phyloP scores from a whole-genome alignment of 179 eudicot genomes.

The Camellia oleifera region DNA sequence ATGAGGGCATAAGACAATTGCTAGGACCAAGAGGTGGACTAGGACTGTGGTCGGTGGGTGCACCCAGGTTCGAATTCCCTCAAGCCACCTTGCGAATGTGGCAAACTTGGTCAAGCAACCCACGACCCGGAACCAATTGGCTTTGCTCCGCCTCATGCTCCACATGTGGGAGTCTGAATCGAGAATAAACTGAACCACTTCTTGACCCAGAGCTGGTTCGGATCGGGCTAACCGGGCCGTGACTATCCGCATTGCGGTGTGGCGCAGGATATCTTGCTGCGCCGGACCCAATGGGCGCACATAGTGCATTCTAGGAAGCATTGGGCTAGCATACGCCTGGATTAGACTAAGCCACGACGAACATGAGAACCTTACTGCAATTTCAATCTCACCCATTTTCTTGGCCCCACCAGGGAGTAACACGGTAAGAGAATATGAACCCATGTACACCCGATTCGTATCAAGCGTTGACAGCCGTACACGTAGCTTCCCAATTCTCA shows the following conservation, averaged over 20 bases:
- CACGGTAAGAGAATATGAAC: conserved; percentile 58
- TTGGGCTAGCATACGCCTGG: conserved; percentile 70
- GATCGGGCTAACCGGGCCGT: conserved; percentile 66
- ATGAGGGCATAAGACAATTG: conserved; percentile 65
- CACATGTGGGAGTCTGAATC: conserved; percentile 80
- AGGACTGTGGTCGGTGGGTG: conserved; percentile 77
- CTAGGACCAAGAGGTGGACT: conserved; percentile 55
- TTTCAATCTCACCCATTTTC: conserved; percentile 81
- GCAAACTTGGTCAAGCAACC: conserved; percentile 66
- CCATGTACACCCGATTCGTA: conserved; percentile 55
- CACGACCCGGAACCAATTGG: conserved; percentile 77
- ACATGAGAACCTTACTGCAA: conserved; percentile 69
- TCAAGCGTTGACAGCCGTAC: conserved; percentile 69
- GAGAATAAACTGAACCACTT: conserved; percentile 80
- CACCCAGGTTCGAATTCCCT: conserved; percentile 64
- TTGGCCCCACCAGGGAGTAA: conserved; percentile 67
- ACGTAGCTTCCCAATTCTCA: conserved; percentile 68
- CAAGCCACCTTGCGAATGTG: conserved; percentile 54
- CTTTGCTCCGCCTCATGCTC: conserved; percentile 90
- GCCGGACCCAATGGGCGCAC: conserved; percentile 70
- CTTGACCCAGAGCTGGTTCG: conserved; percentile 78
- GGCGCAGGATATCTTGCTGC: conserved; percentile 77
- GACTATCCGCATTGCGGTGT: conserved; percentile 78
- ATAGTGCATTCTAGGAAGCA: conserved; percentile 89
- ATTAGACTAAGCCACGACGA: conserved; percentile 73